Base-by-base conservation (phyloP, 345 rosid species). In the Carallia brachiata region DNA sequence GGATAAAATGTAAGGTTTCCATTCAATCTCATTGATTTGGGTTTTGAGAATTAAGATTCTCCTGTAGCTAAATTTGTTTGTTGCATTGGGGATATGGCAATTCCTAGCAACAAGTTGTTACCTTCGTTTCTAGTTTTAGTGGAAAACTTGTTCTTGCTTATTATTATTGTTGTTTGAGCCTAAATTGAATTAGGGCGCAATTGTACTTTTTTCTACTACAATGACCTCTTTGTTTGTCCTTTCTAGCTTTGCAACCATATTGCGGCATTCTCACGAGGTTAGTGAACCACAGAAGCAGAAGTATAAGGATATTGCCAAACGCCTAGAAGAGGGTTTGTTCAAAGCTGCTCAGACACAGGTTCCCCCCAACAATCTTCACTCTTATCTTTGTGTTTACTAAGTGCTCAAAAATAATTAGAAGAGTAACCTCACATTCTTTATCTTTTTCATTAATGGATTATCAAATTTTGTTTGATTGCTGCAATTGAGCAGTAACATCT, bases 281-380 rank as follows among this genome's bases (percentile, higher is more conserved):
- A 77, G 63, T 69, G 91, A 88, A 17, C 53, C 69, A 68, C 82
- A 82, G 74, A 81, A 79, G 70, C 68, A 69, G 52, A 95, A 47
- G 79, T 79, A 71, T 66, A 82, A 55, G 77, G 97, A 86, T 74
- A 59, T 90, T 55, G 87, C 89, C 40, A 92, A 76, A 79, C 96
- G 99, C 73, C 78, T 92, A 69, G 99, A 95, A 76, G 97, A 90
- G 63, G 91, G 97, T 63, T 77, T 95, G 32, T 90, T 81, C 75
- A 92, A 78, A 82, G 52, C 54, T 62, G 99, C 97, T 62, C 71
- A 1, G 40, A 52, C 94, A n/a, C 85, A 91, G 98, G 98, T 89
- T 70, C 66, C 60, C 12, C 44, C 18, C 61, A 19, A 19, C 36
- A 12, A 9, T 9, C 37, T 62, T n/a, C 44, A 55, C 4, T 37